A percentile compares a stretch with the other conserved stretches of the same genome.
phyloP scores from a whole-genome alignment of 2,329 filamentous ascomycete species.

The Arthrobotrys megalospora region DNA sequence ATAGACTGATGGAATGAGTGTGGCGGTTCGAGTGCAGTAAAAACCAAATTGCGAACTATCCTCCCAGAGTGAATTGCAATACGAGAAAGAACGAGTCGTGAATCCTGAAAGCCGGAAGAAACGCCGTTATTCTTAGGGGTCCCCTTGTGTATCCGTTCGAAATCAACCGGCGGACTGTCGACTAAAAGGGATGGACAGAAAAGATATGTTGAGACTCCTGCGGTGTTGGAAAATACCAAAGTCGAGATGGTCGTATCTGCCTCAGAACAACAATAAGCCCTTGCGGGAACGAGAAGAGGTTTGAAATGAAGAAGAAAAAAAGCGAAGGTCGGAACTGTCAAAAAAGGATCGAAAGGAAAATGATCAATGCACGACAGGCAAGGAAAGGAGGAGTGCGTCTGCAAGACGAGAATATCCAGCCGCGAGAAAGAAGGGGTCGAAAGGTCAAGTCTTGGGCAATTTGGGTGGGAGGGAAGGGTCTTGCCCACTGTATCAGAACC shows the following conservation, averaged over 20 bases:
- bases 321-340: constrained; percentile 57
- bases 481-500: constrained; percentile 61
- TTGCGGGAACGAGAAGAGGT: constrained; percentile 46
- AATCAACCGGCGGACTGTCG: constrained; percentile 51
- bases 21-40: constrained; percentile 21
- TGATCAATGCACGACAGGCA: constrained; percentile 40
- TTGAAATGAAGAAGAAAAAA: constrained; percentile 59
- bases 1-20: constrained; percentile 45
- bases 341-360: constrained; percentile 52
- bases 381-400: constrained; percentile 58
- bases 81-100: constrained; percentile 42
- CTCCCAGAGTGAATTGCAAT: constrained; percentile 58
- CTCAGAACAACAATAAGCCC: constrained; percentile 54
- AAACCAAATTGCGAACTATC: constrained; percentile 47
- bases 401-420: constrained; percentile 57
- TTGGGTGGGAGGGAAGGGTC: constrained; percentile 58
- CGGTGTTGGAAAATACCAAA: constrained; percentile 39
- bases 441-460: constrained; percentile 47
- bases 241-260: constrained; percentile 55
- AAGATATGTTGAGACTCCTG: constrained; percentile 51
- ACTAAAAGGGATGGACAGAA: constrained; percentile 52
- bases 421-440: constrained; percentile 44
- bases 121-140: constrained; percentile 45
- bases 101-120: constrained; percentile 50
- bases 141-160: constrained; percentile 30